Percentiles rank a stretch among this genome's conserved stretches.
Conservation (phyloP, 2,329 filamentous ascomycete genomes). For the Sarocladium oryzae region DNA sequence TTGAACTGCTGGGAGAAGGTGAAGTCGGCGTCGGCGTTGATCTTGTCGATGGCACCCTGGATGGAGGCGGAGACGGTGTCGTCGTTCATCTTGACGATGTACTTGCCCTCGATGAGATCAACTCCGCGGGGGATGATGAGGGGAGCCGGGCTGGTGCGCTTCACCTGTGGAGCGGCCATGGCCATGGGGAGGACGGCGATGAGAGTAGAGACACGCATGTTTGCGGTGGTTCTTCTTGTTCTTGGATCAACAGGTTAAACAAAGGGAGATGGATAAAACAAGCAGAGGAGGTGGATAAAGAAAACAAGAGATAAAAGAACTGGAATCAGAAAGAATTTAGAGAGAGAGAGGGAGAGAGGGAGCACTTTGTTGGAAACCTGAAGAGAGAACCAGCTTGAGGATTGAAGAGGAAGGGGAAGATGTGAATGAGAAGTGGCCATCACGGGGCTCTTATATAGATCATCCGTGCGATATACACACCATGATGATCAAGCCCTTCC, state of each 20-base stretch:
- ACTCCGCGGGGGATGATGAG: slow-evolving; percentile 24
- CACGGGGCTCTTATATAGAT: slow-evolving; percentile 7
- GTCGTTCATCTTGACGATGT: slow-evolving; percentile 20
- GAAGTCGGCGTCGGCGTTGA: slow-evolving; percentile 16
- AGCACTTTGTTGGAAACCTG: neutral
- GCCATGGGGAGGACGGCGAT: slow-evolving; percentile 26
- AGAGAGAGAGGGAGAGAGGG: neutral
- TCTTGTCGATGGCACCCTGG: slow-evolving; percentile 13
- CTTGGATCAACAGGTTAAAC: neutral
- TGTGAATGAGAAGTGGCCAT: neutral
- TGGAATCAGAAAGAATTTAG: no score
- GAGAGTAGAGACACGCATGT: slow-evolving; percentile 26
- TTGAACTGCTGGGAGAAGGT: slow-evolving; percentile 16
- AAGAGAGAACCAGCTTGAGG: neutral
- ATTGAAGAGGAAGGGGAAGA: neutral
- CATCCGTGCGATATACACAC: no score
- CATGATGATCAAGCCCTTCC: no score
- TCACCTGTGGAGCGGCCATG: slow-evolving; percentile 21
- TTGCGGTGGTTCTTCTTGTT: slow-evolving; percentile 13
- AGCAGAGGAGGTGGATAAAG: neutral
- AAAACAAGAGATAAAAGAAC: neutral
- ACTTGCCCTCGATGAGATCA: slow-evolving; percentile 19
- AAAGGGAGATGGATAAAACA: neutral
- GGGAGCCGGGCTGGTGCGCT: slow-evolving; percentile 28
- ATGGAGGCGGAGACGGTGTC: slow-evolving; percentile 13